These are phyloP conservation scores for Euphorbia tirucalli DNA, from an alignment of 345 rosid genomes.

Conservation along the genomic window DNA sequence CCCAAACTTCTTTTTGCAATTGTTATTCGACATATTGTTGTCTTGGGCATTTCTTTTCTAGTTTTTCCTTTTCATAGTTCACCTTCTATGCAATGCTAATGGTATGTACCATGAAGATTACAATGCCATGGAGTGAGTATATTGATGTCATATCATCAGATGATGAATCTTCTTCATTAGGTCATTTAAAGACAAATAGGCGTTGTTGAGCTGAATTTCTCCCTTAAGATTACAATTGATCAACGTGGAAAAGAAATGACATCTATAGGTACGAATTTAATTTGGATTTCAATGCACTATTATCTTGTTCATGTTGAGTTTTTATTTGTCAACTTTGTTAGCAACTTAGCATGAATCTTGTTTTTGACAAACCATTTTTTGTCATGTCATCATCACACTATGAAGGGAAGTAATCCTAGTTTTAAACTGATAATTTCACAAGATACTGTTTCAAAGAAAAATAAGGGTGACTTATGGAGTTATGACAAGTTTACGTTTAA, in stretches of 20 bases:
- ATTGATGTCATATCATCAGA: constrained; percentile 58
- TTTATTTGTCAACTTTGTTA: neutral
- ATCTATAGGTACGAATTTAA: constrained; percentile 40
- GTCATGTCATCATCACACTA: neutral
- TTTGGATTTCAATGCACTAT: neutral
- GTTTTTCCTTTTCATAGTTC: constrained; percentile 6
- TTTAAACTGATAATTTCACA: no score
- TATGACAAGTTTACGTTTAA: no score
- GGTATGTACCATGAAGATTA: constrained; percentile 46
- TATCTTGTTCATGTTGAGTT: neutral
- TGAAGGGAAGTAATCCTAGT: no score
- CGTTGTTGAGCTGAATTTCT: constrained; percentile 16
- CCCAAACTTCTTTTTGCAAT: neutral
- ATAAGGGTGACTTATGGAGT: no score
- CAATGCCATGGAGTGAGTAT: constrained; percentile 42
- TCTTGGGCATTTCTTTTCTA: neutral
- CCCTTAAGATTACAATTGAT: constrained; percentile 14
- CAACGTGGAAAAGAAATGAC: constrained; percentile 30
- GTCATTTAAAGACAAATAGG: constrained; percentile 36
- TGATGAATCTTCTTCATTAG: constrained; percentile 51
- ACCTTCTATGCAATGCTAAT: constrained; percentile 9
- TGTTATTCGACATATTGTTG: neutral
- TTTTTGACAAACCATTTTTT: neutral
- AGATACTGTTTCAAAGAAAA: no score
- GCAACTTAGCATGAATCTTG: no score